Percentiles rank a stretch among this genome's conserved stretches.
Conservation (phyloP, 2,329 filamentous ascomycete species). For the Albifimbria verrucaria region DNA sequence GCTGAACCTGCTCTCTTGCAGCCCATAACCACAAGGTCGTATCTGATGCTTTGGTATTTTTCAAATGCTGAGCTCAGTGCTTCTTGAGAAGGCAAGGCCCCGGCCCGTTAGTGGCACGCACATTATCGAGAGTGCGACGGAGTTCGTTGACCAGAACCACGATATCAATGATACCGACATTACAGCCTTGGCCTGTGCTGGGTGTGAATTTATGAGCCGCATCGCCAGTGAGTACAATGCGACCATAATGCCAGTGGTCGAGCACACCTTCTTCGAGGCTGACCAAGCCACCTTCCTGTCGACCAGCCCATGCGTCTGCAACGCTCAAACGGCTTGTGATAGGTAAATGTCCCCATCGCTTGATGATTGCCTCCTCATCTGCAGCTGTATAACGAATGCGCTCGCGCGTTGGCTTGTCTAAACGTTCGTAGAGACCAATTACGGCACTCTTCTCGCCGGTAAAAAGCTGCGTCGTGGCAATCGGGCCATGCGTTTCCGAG, state of each 20-base stretch:
- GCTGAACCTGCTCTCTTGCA: not conserved
- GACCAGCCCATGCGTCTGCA: not conserved
- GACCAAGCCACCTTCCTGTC: constrained; percentile 14
- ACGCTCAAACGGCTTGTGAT: not conserved
- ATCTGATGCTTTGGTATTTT: not conserved
- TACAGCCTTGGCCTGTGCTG: constrained; percentile 25
- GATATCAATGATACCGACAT: constrained; percentile 25
- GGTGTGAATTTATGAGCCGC: constrained; percentile 31
- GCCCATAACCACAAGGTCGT: not conserved
- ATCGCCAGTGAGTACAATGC: constrained; percentile 29
- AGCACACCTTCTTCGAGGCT: constrained; percentile 30
- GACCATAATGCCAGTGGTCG: constrained; percentile 19
- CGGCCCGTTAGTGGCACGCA: not conserved
- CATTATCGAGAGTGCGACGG: not conserved
- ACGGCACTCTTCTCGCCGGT: too few relatives aligned
- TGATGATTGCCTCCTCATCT: too few relatives aligned
- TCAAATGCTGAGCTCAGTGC: not conserved
- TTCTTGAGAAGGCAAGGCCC: not conserved
- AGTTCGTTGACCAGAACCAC: constrained; percentile 14
- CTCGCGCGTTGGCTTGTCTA: too few relatives aligned
- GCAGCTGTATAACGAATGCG: too few relatives aligned
- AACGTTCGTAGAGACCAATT: too few relatives aligned
- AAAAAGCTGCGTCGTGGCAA: too few relatives aligned
- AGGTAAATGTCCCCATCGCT: too few relatives aligned
- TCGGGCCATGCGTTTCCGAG: too few relatives aligned